Evolutionary conservation across 345 rosid species (phyloP).

Genomic region (Leavenworthia alabamica): DNA sequence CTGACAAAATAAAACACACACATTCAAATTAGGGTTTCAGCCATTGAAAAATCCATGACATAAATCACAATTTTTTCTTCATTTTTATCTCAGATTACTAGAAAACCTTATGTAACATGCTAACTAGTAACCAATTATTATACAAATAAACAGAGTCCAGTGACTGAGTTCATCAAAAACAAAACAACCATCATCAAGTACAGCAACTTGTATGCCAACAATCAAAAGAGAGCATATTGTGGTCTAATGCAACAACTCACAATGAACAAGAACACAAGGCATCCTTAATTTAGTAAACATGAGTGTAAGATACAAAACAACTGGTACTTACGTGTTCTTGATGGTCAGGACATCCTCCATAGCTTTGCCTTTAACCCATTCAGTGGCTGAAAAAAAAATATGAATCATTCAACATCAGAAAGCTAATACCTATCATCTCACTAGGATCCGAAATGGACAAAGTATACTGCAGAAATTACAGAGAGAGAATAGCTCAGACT

Average conservation of each 20-base stretch:
- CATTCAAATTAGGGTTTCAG: neutral
- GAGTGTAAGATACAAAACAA: neutral
- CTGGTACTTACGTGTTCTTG: conserved; percentile 74
- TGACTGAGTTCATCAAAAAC: neutral
- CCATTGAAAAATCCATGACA: neutral
- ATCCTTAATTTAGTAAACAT: neutral
- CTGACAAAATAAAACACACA: conserved; percentile 33
- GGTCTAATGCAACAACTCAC: neutral
- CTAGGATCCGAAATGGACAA: neutral
- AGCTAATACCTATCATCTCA: neutral
- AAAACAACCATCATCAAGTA: neutral
- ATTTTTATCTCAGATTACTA: neutral
- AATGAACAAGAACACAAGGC: neutral
- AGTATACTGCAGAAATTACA: neutral
- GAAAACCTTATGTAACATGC: neutral
- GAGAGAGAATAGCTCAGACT: neutral
- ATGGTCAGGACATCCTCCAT: conserved; percentile 87
- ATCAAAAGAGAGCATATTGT: neutral
- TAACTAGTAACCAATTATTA: neutral
- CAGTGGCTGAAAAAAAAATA: conserved; percentile 50
- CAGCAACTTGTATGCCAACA: neutral
- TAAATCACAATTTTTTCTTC: neutral
- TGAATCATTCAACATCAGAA: neutral
- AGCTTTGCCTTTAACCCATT: conserved; percentile 97
- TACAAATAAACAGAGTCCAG: neutral